Evolutionary conservation across 495 filamentous ascomycete species (phyloP).

Genomic region (Jackrogersella multiformis): DNA sequence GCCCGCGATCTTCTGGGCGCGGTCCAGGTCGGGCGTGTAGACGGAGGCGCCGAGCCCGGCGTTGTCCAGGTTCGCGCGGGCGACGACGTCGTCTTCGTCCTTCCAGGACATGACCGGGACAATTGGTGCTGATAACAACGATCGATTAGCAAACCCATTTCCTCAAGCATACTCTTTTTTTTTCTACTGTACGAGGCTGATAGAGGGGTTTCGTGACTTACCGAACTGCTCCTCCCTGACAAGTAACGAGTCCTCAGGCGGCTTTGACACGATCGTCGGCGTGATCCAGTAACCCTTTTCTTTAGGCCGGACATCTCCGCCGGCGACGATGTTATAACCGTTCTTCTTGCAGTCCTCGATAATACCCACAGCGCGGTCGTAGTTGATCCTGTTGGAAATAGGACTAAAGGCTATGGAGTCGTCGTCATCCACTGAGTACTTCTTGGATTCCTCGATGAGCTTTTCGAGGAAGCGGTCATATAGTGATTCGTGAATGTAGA

Average conservation of each 20-base stretch:
- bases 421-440: slow-evolving; percentile 57
- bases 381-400: slow-evolving; percentile 70
- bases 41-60: slow-evolving; percentile 67
- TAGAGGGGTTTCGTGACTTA: slow-evolving; percentile 13
- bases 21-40: slow-evolving; percentile 62
- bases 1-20: slow-evolving; percentile 60
- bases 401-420: slow-evolving; percentile 58
- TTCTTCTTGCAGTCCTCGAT: slow-evolving; percentile 56
- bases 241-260: slow-evolving; percentile 54
- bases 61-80: slow-evolving; percentile 63
- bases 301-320: slow-evolving; percentile 44
- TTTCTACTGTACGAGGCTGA: background rate
- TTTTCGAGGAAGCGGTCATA: slow-evolving; percentile 68
- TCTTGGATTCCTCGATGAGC: slow-evolving; percentile 65
- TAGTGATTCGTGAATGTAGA: slow-evolving; percentile 75
- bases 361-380: slow-evolving; percentile 60
- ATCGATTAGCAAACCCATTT: background rate
- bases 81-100: slow-evolving; percentile 66
- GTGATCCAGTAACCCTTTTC: slow-evolving; percentile 58
- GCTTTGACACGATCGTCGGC: slow-evolving; percentile 61
- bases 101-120: slow-evolving; percentile 65
- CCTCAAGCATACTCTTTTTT: background rate
- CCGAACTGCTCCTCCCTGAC: slow-evolving; percentile 63
- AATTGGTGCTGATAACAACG: slow-evolving; percentile 55
- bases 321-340: slow-evolving; percentile 55